Base-by-base conservation (phyloP, 345 rosid species). In the Schrenkiella parvula region DNA sequence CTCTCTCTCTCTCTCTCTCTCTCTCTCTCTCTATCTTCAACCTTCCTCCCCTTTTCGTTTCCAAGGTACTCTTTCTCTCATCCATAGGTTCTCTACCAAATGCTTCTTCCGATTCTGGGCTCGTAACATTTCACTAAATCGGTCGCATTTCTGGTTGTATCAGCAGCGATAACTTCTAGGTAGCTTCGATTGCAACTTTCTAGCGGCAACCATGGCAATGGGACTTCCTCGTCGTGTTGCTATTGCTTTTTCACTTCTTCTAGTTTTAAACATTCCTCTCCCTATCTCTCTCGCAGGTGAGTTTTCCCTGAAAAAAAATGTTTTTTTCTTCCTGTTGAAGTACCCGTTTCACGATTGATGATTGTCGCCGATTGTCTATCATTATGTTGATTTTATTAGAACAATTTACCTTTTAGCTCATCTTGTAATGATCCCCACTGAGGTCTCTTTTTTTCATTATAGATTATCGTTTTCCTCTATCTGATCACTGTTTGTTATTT, bases 261-360 rank as follows among this genome's bases (percentile, higher is more conserved):
- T 77, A 39, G 8, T 57, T 23, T 64, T 64, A 6, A 10, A n/a
- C 51, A 50, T 62, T 52, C 70, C 51, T 62, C 65, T 54, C 19
- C 53, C 48, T 4, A 4, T 68, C 62, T 77, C 76, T 71, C 68
- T 77, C 71, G 76, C 76, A 3, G 76, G 80, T 77, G 63, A 70
- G 46, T 61, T 39, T 38, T 48, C 35, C 14, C 22, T n/a, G 13
- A 4, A 0, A 29, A 17, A 12, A 6, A 13, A 3, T 17, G 15
- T 39, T 15, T 29, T 21, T 26, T 66, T 0, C 10, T 17, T 39
- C 1, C 12, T 3, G 18, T 34, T 56, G 25, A 35, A 29, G 25
- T 3, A 23, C 25, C 34, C 7, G 32, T 11, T 41, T 46, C 68
- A 19, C 0, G 39, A 3, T 32, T 66, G 17, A 22, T 50, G 34